phyloP scores from a whole-genome alignment of 495 filamentous ascomycete species.

The Chaetomium tenue region DNA sequence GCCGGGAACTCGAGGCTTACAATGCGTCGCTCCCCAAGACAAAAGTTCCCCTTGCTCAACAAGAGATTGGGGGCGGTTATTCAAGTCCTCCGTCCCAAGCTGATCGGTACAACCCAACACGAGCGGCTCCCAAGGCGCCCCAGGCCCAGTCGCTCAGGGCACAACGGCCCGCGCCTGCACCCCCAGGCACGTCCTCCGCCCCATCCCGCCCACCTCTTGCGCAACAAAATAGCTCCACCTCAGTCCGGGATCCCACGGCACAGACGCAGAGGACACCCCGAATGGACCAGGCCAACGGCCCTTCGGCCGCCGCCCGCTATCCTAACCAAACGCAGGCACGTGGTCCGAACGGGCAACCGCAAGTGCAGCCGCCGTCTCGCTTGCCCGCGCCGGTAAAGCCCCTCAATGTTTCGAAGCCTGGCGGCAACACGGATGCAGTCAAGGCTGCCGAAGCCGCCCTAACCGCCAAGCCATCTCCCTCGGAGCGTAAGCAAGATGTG shows the following conservation, averaged over 20 bases:
- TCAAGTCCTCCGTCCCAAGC: conserved; percentile 48
- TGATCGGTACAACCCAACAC: conserved; percentile 78
- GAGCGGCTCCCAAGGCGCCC: conserved; percentile 60
- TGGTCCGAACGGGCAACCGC: conserved; percentile 40
- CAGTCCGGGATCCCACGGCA: conserved; percentile 27
- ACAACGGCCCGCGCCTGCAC: conserved; percentile 52
- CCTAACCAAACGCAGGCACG: conserved; percentile 40
- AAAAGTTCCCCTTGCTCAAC: conserved; percentile 74
- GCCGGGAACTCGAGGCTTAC: conserved; percentile 76
- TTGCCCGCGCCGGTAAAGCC: conserved; percentile 79
- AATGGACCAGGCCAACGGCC: conserved; percentile 31
- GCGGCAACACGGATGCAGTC: conserved; percentile 59
- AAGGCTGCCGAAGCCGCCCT: conserved; percentile 81
- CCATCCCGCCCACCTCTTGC: conserved; percentile 41
- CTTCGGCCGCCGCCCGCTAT: conserved; percentile 33
- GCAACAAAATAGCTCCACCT: conserved; percentile 43
- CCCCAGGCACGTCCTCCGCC: conserved; percentile 41
- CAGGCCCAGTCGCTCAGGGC: conserved; percentile 51
- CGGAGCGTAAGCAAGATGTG: conserved; percentile 75
- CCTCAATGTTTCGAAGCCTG: conserved; percentile 84
- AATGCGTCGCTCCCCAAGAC: conserved; percentile 81
- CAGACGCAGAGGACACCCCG: conserved; percentile 33
- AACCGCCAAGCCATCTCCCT: conserved; percentile 64
- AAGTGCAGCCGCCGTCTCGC: conserved; percentile 52
- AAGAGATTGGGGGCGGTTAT: conserved; percentile 71